Evolutionary conservation across 257 asterid species (phyloP).

Genomic region (Ilex aquifolium): DNA sequence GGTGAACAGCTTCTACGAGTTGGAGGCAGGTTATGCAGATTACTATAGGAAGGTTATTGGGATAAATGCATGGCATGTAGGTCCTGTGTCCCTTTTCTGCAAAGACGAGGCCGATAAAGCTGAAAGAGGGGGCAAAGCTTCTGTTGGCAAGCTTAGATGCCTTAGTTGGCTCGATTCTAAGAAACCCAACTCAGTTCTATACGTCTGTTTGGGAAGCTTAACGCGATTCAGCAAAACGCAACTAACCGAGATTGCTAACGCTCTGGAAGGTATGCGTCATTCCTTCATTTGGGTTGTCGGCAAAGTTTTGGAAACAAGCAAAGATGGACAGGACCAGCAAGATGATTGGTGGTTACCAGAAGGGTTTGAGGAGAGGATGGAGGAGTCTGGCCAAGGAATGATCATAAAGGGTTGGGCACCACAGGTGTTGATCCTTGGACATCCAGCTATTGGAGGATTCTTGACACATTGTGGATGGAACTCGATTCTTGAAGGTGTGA

Average conservation of each 20-base stretch:
- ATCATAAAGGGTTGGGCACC: conserved; percentile 28
- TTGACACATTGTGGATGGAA: conserved; percentile 37
- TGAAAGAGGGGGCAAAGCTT: not conserved
- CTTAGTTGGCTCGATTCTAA: conserved; percentile 18
- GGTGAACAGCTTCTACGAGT: conserved; percentile 17
- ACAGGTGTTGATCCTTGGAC: conserved; percentile 17
- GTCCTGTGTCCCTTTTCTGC: conserved; percentile 26
- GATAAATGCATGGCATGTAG: conserved; percentile 12
- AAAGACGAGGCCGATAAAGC: not conserved
- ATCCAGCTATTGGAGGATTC: conserved; percentile 21
- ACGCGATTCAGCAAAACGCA: conserved; percentile 14
- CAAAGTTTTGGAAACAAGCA: not conserved
- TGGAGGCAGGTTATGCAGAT: conserved; percentile 23
- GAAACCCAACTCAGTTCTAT: conserved; percentile 8
- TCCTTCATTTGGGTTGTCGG: conserved; percentile 22
- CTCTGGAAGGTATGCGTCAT: conserved; percentile 14
- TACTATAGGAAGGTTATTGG: conserved; percentile 12
- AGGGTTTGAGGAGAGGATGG: conserved; percentile 18
- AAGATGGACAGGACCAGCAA: not conserved
- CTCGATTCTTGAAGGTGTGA: conserved; percentile 19
- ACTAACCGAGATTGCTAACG: conserved; percentile 17
- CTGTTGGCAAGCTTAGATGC: not conserved
- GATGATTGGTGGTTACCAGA: conserved; percentile 12
- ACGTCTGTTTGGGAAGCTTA: conserved; percentile 25
- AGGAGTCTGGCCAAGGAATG: conserved; percentile 12